These are phyloP conservation scores for Drosera capensis DNA, from an alignment of 148 eudicot species.

Conservation along the genomic window DNA sequence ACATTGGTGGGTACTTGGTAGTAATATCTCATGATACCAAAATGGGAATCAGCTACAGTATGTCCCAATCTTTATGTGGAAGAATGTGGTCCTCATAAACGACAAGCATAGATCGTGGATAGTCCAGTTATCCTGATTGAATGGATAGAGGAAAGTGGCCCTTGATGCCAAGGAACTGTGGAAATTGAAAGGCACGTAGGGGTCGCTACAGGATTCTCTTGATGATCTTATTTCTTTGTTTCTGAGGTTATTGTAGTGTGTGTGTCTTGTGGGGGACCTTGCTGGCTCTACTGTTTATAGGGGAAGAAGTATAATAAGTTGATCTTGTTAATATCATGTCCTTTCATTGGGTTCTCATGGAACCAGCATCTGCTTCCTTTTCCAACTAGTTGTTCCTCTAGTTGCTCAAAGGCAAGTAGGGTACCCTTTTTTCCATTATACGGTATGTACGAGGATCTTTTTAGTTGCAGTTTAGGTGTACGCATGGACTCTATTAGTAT, in stretches of 20 bases:
- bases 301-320: too few relatives aligned
- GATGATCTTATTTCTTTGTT: not conserved
- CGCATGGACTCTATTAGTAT: too few relatives aligned
- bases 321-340: too few relatives aligned
- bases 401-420: too few relatives aligned
- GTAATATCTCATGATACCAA: not conserved
- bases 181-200: not conserved
- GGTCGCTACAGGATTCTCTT: not conserved
- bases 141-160: slow-evolving; percentile 3
- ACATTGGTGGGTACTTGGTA: not conserved
- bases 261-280: not conserved
- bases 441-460: too few relatives aligned
- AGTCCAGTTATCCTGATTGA: slow-evolving; percentile 2
- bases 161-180: not conserved
- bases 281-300: not conserved
- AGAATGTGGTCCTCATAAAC: slow-evolving; percentile 6
- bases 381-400: too few relatives aligned
- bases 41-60: slow-evolving; percentile 1
- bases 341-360: too few relatives aligned
- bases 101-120: slow-evolving; percentile 1
- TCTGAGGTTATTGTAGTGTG: slow-evolving; percentile 1
- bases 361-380: too few relatives aligned
- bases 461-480: too few relatives aligned
- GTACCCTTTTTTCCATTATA: too few relatives aligned
- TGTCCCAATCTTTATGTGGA: not conserved